A percentile compares a stretch with the other conserved stretches of the same genome.
phyloP scores from a whole-genome alignment of 2,329 filamentous ascomycete species.

The Ceratocystis smalleyi region DNA sequence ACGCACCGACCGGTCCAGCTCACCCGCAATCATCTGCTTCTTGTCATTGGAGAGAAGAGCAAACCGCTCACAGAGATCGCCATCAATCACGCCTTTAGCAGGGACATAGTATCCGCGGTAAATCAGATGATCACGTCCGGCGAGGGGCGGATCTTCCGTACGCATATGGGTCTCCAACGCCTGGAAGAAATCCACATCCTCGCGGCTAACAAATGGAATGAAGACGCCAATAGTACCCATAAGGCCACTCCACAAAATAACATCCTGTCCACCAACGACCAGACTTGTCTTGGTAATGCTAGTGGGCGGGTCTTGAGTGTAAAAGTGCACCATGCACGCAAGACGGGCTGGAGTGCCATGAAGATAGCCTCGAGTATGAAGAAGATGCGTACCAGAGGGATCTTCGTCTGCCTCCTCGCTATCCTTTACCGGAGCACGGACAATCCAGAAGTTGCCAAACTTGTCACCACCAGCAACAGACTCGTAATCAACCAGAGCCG shows the following conservation, averaged over 20 bases:
- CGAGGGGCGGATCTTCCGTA: constrained; percentile 70
- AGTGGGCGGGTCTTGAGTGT: constrained; percentile 79
- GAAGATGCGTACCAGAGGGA: constrained; percentile 73
- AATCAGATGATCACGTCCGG: constrained; percentile 86
- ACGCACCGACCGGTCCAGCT: constrained; percentile 75
- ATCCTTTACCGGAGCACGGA: constrained; percentile 72
- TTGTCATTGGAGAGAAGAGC: constrained; percentile 69
- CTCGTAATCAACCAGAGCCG: constrained; percentile 94
- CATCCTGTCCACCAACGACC: constrained; percentile 78
- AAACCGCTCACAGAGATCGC: constrained; percentile 88
- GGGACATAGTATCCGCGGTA: constrained; percentile 93
- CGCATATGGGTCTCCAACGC: constrained; percentile 78
- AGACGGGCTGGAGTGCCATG: constrained; percentile 77
- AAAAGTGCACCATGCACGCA: constrained; percentile 76
- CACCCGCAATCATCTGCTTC: constrained; percentile 87
- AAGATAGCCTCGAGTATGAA: constrained; percentile 78
- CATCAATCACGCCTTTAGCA: constrained; percentile 92
- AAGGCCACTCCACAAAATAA: constrained; percentile 83
- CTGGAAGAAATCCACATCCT: constrained; percentile 97
- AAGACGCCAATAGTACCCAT: constrained; percentile 90
- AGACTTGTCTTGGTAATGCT: constrained; percentile 79
- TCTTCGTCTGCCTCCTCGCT: constrained; percentile 86
- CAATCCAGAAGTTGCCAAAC: constrained; percentile 89
- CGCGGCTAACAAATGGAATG: constrained; percentile 77
- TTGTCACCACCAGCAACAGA: constrained; percentile 90